These are phyloP conservation scores for Xeromyces bisporus DNA, from an alignment of 495 filamentous ascomycete genomes.

Conservation along the genomic window DNA sequence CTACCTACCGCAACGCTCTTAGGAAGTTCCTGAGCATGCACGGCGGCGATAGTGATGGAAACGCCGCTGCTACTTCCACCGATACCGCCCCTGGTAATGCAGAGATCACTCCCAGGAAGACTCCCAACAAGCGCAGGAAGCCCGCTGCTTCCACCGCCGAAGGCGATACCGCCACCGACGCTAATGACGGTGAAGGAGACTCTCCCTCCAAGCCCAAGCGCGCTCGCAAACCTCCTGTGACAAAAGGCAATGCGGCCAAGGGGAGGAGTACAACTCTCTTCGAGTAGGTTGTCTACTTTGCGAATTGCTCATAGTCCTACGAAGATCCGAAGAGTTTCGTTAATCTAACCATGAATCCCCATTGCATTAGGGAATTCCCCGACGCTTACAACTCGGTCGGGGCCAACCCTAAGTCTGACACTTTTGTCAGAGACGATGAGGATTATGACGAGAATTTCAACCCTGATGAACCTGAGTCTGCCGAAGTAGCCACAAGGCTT, in stretches of 20 bases:
- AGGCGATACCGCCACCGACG: neutral
- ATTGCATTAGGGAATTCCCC: no score
- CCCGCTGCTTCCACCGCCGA: neutral
- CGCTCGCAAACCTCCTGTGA: slow-evolving; percentile 6
- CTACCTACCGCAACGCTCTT: slow-evolving; percentile 11
- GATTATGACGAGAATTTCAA: no score
- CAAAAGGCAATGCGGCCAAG: slow-evolving; percentile 1
- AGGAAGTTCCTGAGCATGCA: slow-evolving; percentile 9
- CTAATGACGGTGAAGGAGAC: neutral
- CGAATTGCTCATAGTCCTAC: no score
- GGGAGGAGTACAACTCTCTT: no score
- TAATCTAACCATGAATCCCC: no score
- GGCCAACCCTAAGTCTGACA: no score
- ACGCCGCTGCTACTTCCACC: neutral
- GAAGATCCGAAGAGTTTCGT: no score
- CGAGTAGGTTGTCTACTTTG: neutral
- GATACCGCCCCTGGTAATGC: neutral
- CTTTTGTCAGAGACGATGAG: no score
- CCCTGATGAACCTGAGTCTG: no score
- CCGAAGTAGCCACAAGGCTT: no score
- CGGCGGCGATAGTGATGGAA: neutral
- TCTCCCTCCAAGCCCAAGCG: slow-evolving; percentile 8
- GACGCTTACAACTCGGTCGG: no score
- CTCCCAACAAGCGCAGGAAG: slow-evolving; percentile 9
- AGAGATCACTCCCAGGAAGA: slow-evolving; percentile 8